Evolutionary conservation across 805 yeast species (phyloP), one percentile per base, ranked within the genome.

Genomic region (Phaffomyces antillensis): DNA sequence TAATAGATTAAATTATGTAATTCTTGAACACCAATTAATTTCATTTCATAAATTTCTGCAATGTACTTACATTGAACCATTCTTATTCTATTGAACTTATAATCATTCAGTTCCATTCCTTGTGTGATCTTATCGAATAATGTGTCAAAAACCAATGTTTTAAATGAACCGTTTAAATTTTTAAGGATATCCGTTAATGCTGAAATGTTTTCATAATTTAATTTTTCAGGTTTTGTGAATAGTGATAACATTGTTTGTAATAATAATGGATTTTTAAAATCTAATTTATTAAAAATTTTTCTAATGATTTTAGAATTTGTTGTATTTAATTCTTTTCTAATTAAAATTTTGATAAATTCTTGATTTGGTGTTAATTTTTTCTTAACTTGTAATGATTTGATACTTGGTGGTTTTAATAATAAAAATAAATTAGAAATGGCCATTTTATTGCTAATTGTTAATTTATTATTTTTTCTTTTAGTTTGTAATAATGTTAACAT

Each of bases 101-200:
- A 83, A 52, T 78, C 77, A 49, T 81, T 77, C 6, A 68, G 52
- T 55, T 88, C 96, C 47, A 88, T 62, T 0, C 88, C 93, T 24
- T 79, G 55, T 10, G 72, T 68, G 15, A 85, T 70, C n/a, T 71
- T 68, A 55, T 89, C 96, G 15, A 84, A 51, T 2, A 83, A 43
- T 15, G 74, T 66, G 60, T 90, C 96, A 41, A 86, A 63, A 2
- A 79, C 73, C 23, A 56, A 55, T 3, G 73, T 61, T 12, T 66
- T 62, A 44, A 83, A 66, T 15, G 64, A 16, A 10, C 20, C 36
- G 64, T 42, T 73, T 65, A 23, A 52, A 3, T 54, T 57, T 37
- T 60, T 59, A 24, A 85, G 59, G 7, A 83, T 53, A 32, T 62
- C 61, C 0, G 87, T 80, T 43, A 86, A 60, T 2, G 59, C 46